Conservation (phyloP, 78 protist genomes). For the Tieghemostelium lacteum region DNA sequence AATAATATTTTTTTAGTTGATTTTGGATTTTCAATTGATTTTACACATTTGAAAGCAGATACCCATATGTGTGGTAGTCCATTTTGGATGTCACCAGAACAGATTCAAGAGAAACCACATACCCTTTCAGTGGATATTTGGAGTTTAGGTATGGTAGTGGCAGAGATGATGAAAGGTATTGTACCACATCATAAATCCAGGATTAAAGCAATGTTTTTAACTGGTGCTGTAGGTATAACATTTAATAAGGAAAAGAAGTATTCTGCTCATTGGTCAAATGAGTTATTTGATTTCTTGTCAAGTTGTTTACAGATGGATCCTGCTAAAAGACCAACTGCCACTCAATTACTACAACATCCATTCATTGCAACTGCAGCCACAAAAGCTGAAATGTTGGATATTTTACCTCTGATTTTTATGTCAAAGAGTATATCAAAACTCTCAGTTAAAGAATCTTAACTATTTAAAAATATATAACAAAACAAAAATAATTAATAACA, state of each 20-base stretch:
- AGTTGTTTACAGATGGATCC: conserved; percentile 78
- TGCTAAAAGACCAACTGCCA: conserved; percentile 64
- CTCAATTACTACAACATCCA: conserved; percentile 65
- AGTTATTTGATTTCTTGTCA: conserved; percentile 71
- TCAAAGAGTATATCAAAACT: conserved; percentile 64
- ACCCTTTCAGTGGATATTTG: conserved; percentile 58
- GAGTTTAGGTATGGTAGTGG: conserved; percentile 73
- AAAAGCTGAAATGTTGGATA: conserved; percentile 40
- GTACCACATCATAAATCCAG: conserved; percentile 74
- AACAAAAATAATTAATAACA: too few relatives aligned
- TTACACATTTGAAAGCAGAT: conserved; percentile 56
- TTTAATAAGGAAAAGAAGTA: conserved; percentile 56
- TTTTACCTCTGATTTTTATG: conserved; percentile 62
- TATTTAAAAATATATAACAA: too few relatives aligned
- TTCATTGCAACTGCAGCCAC: conserved; percentile 71
- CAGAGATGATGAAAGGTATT: conserved; percentile 71
- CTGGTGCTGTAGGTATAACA: conserved; percentile 43
- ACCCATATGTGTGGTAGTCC: conserved; percentile 77
- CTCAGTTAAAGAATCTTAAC: background rate
- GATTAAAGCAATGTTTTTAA: conserved; percentile 70
- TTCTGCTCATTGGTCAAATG: conserved; percentile 67
- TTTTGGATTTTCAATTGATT: conserved; percentile 73
- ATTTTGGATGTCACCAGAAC: conserved; percentile 78
- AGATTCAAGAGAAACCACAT: conserved; percentile 73
- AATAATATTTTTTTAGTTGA: conserved; percentile 28